A percentile compares a stretch with the other conserved stretches of the same genome.
These are phyloP conservation scores for Daldinia eschscholtzii DNA, from an alignment of 2,329 filamentous ascomycete genomes.

Conservation along the genomic window DNA sequence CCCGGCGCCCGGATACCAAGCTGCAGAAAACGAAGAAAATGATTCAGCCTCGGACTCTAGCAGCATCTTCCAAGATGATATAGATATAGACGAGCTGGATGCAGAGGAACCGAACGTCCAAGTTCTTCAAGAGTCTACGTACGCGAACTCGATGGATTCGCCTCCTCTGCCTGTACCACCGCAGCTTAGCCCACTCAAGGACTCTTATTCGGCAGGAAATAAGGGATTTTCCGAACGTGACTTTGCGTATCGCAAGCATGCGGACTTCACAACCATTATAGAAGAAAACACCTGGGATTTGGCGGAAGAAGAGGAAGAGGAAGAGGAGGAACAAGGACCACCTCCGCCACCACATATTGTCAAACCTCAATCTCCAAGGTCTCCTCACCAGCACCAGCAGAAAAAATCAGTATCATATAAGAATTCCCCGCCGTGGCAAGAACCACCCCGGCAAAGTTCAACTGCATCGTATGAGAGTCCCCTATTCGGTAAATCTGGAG, in stretches of 20 bases:
- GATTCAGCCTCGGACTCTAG: slow-evolving; percentile 56
- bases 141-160: slow-evolving; percentile 54
- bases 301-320: slow-evolving; percentile 50
- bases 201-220: slow-evolving; percentile 66
- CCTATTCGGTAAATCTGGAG: slow-evolving; percentile 52
- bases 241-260: slow-evolving; percentile 52
- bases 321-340: slow-evolving; percentile 41
- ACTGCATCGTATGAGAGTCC: slow-evolving; percentile 51
- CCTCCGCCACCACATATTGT: slow-evolving; percentile 51
- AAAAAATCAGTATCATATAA: slow-evolving; percentile 38
- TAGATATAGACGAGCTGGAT: slow-evolving; percentile 56
- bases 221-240: slow-evolving; percentile 50
- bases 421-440: slow-evolving; percentile 34
- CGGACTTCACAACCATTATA: slow-evolving; percentile 60
- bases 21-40: slow-evolving; percentile 45
- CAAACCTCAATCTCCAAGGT: slow-evolving; percentile 51
- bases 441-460: slow-evolving; percentile 36
- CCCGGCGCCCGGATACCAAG: slow-evolving; percentile 53
- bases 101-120: slow-evolving; percentile 52
- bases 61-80: slow-evolving; percentile 61
- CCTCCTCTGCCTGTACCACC: slow-evolving; percentile 62
- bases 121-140: slow-evolving; percentile 51
- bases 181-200: slow-evolving; percentile 65
- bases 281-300: slow-evolving; percentile 64
- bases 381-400: slow-evolving; percentile 40